Evolutionary conservation across 805 yeast genomes (phyloP).

Genomic region (Wickerhamomyces bovis): DNA sequence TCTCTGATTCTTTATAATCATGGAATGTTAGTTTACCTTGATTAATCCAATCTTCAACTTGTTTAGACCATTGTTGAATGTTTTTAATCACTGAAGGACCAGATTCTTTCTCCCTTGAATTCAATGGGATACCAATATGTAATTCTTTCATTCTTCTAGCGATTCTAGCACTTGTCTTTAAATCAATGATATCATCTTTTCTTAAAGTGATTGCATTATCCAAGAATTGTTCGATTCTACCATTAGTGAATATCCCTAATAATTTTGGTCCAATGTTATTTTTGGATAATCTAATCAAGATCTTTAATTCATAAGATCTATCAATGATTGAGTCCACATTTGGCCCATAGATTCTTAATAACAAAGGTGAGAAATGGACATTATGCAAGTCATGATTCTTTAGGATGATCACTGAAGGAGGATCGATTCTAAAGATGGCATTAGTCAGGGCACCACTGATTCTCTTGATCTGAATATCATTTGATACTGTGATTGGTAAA

Average conservation of each 20-base stretch:
- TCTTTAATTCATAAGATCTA: conserved; percentile 70
- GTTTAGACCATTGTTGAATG: conserved; percentile 63
- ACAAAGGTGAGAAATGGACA: conserved; percentile 48
- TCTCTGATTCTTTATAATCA: conserved; percentile 23
- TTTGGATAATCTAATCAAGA: conserved; percentile 65
- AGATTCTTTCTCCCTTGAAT: conserved; percentile 43
- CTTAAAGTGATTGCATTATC: conserved; percentile 76
- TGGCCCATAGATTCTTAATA: conserved; percentile 83
- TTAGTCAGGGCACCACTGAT: conserved; percentile 94
- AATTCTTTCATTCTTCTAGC: conserved; percentile 96
- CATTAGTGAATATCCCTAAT: conserved; percentile 86
- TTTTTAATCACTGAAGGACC: conserved; percentile 70
- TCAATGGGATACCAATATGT: conserved; percentile 71
- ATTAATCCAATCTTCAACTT: conserved; percentile 39
- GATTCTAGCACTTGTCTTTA: conserved; percentile 72
- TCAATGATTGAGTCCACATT: conserved; percentile 84
- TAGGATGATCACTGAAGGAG: conserved; percentile 34
- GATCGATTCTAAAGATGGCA: conserved; percentile 72
- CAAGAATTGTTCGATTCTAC: conserved; percentile 89
- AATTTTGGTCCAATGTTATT: conserved; percentile 84
- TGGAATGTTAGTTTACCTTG: conserved; percentile 26
- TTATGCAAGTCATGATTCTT: conserved; percentile 29
- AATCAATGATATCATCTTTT: conserved; percentile 65
- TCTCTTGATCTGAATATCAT: conserved; percentile 48
- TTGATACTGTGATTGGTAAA: conserved; percentile 29